Base-by-base conservation (phyloP, 805 yeast genomes). In the Kuraishia cidri region DNA sequence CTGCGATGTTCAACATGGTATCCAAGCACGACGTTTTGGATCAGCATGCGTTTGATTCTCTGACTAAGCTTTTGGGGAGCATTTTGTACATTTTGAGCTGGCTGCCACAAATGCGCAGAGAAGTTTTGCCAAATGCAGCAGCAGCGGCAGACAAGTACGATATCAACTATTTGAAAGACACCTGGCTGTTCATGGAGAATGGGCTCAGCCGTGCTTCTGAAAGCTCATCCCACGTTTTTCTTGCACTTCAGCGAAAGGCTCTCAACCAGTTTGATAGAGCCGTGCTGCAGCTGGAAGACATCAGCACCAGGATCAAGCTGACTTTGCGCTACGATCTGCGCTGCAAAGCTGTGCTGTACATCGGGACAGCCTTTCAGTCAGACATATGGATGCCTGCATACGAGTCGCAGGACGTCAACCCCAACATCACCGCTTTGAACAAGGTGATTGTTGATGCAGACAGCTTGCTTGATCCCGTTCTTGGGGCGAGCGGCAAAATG, bases 341-440 rank as follows among this genome's bases (percentile, higher is more conserved):
- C 39, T 60, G 66, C 36, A 65, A 74, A 37, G 62, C 69, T 3
- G 61, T 75, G 13, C 72, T 69, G 50, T 67, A 64, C 43, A 58
- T 77, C 14, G 64, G 68, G 9, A 62, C 58, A 26, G 68, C 79
- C 29, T 64, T 69, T 41, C 47, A 50, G 24, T 64, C 61, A 27
- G 66, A 68, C 26, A 66, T 61, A 24, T 77, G 78, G 72, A 58
- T 63, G 43, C 69, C 70, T 14, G 51, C 52, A 7, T 58, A 64
- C 24, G 75, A 73, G 41, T 66, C 74, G 2, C 79, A 76, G 9
- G 83, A 77, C 40, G 66, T 78, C 5, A 85, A 77, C 42, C 59
- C 65, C 10, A 66, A 53, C 44, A 65, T 79, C 18, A 68, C 70
- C 14, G 53, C 60, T 33, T 56, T 75, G 42, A 78, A 70, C 46